phyloP scores from a whole-genome alignment of 83 land plant species.

The Picea abies region DNA sequence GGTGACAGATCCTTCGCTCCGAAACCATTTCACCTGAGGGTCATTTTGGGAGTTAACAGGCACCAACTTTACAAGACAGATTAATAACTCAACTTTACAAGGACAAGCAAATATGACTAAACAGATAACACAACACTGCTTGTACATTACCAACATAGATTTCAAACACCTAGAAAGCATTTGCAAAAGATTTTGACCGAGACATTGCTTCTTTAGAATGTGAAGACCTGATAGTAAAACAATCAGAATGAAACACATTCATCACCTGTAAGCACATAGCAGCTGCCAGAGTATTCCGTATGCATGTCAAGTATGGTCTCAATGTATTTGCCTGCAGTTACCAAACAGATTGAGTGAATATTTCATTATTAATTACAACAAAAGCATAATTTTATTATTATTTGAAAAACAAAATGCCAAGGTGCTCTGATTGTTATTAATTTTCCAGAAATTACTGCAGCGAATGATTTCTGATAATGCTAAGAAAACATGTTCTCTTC shows the following conservation, averaged over 20 bases:
- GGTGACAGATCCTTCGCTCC: too few species aligned
- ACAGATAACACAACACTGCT: background rate
- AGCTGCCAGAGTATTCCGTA: constrained; percentile 85
- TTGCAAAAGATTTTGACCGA: background rate
- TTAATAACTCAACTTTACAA: background rate
- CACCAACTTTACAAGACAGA: background rate
- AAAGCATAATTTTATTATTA: background rate
- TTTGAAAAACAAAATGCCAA: too few species aligned
- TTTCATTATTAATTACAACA: background rate
- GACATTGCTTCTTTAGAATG: background rate
- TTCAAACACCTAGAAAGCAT: background rate
- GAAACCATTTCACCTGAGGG: too few species aligned
- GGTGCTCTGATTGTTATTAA: too few species aligned
- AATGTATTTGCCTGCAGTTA: constrained; percentile 64
- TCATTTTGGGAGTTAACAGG: background rate
- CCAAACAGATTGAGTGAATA: background rate
- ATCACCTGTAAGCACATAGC: constrained; percentile 88
- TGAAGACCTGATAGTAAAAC: background rate
- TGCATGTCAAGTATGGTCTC: constrained; percentile 80
- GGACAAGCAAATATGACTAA: background rate
- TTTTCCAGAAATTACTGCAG: too few species aligned
- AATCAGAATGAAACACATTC: background rate
- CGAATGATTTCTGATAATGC: too few species aligned
- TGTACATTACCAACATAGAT: background rate
- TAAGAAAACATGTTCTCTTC: too few species aligned